Base-by-base conservation (phyloP, 129 eudicot genomes). In the Glebionis coronaria region DNA sequence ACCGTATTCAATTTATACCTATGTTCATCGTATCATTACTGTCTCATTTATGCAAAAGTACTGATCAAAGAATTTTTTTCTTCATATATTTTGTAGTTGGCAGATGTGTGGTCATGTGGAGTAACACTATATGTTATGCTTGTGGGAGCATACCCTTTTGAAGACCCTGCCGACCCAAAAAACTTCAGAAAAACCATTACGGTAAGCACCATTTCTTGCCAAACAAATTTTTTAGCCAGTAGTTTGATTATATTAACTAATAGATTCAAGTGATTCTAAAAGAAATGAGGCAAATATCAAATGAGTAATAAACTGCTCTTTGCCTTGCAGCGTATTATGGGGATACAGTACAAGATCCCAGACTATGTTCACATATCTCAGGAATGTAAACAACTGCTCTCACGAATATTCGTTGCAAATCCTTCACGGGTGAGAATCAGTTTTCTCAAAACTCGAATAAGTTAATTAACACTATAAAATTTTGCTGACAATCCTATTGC, bases 71-170 rank as follows among this genome's bases (percentile, higher is more conserved):
- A 16, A 0, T 69, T 8, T 57, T 69, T 29, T 29, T 59, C 58
- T 9, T 10, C 1, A 20, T 55, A 25, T 59, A 29, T 19, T 51
- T 42, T 80, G 52, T 61, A 88, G 95, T 60, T 80, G 83, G 95
- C 95, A 14, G 95, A 88, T 85, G 95, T 88, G 28, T 88, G 95
- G 95, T 88, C 95, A 12, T 85, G 91, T 85, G 95, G 95, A 31
- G 95, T 88, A 62, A 88, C 95, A 31, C 81, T 88, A 3, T 88
- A 88, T 29, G 95, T 88, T 42, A 88, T 88, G 95, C 69, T 88
- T 69, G 95, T 88, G 62, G 95, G 95, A 65, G 87, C 86, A 23
- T 88, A 88, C 70, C 95, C 95, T 74, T 88, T 88, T 50, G 95
- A 88, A 85, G 95, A 88, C 44, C 86, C 86, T 1, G 72, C 79